Evolutionary conservation across 805 yeast species (phyloP).

Genomic region (Barnettozyma sucrosica): DNA sequence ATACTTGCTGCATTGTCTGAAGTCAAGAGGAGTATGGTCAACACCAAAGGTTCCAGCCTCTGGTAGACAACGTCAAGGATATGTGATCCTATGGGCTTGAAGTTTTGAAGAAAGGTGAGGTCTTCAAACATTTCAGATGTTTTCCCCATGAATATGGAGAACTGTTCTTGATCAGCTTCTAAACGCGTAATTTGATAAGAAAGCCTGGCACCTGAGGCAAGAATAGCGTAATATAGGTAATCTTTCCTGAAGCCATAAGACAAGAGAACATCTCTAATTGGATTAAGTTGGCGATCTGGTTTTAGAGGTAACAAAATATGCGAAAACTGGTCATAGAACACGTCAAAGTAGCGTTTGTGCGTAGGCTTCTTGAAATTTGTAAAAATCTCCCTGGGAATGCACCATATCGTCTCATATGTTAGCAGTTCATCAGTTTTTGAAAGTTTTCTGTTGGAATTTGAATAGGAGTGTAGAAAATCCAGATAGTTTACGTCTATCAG

Average conservation of each 20-base stretch:
- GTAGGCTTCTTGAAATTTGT: slow-evolving; percentile 13
- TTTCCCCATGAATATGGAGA: neutral
- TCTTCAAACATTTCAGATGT: neutral
- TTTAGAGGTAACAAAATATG: slow-evolving; percentile 18
- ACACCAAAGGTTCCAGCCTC: neutral
- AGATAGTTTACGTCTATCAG: neutral
- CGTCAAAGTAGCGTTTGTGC: slow-evolving; percentile 18
- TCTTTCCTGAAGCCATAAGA: neutral
- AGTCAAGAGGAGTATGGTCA: neutral
- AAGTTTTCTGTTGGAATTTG: neutral
- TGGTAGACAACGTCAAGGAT: neutral
- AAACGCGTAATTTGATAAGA: neutral
- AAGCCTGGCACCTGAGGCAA: neutral
- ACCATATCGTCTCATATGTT: neutral
- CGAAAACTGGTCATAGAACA: slow-evolving; percentile 22
- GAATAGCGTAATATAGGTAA: neutral
- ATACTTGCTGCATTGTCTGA: neutral
- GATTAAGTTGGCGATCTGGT: neutral
- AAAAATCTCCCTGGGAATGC: slow-evolving; percentile 6
- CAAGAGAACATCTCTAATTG: neutral
- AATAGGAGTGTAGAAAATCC: neutral
- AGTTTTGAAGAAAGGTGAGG: neutral
- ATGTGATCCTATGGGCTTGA: neutral
- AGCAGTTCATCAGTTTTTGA: neutral
- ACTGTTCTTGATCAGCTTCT: neutral